Evolutionary conservation across 192 early-diverging fungal species (phyloP).

Genomic region (Haplosporangium gracile): DNA sequence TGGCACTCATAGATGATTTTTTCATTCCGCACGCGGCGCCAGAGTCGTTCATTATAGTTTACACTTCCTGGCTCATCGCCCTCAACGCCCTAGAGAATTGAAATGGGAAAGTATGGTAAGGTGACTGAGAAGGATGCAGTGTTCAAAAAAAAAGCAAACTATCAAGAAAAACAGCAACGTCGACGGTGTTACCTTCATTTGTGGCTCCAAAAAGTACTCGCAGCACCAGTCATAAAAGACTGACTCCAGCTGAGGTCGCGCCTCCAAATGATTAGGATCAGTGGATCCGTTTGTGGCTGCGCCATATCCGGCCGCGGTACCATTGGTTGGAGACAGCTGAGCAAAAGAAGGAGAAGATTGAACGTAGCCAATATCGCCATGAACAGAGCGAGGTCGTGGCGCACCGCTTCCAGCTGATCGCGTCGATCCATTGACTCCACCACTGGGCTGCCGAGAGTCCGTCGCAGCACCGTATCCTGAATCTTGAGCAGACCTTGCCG

Average conservation of each 20-base stretch:
- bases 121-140: background rate
- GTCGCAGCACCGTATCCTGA: background rate
- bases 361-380: conserved; percentile 40
- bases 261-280: conserved; percentile 46
- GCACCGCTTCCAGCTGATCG: conserved; percentile 15
- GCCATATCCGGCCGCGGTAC: conserved; percentile 6
- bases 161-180: background rate
- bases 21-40: conserved; percentile 79
- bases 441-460: conserved; percentile 19
- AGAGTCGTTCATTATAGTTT: conserved; percentile 78
- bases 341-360: conserved; percentile 27
- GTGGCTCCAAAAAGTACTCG: conserved; percentile 90
- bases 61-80: conserved; percentile 86
- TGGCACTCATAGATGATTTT: conserved; percentile 68
- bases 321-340: conserved; percentile 2
- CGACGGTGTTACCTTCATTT: conserved; percentile 74
- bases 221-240: conserved; percentile 88
- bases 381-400: conserved; percentile 43
- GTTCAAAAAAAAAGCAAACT: conserved; percentile 20
- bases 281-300: conserved; percentile 17
- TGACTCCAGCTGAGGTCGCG: conserved; percentile 68
- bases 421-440: conserved; percentile 20
- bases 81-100: conserved; percentile 69
- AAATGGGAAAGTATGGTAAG: background rate
- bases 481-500: conserved; percentile 9